phyloP scores from a whole-genome alignment of 768 basidiomycete species.

The Pholiota microspora region DNA sequence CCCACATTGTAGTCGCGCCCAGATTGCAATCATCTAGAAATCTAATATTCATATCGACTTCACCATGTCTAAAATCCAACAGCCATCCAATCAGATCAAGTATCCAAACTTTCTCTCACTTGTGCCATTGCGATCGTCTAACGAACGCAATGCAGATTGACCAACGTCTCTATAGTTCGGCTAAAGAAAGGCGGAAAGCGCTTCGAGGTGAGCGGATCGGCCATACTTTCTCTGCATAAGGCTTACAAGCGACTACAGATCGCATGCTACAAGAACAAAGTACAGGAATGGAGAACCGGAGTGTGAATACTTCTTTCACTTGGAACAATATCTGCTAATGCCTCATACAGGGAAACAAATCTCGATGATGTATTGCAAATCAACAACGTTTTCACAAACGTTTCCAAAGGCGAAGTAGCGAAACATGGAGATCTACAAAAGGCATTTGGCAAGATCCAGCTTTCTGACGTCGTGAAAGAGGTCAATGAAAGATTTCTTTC shows the following conservation, averaged over 20 bases:
- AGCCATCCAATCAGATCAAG: conserved; percentile 92
- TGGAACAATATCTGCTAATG: not conserved
- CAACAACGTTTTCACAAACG: conserved; percentile 92
- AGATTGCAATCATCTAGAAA: not conserved
- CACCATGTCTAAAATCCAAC: conserved; percentile 60
- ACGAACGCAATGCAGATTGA: conserved; percentile 55
- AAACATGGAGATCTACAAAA: conserved; percentile 89
- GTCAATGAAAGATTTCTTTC: conserved; percentile 30
- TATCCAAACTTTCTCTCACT: conserved; percentile 22
- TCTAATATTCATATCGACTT: not conserved
- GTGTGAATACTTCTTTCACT: conserved; percentile 53
- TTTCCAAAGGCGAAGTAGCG: conserved; percentile 94
- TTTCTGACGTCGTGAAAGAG: conserved; percentile 77
- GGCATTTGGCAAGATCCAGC: conserved; percentile 78
- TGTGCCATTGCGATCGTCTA: conserved; percentile 1
- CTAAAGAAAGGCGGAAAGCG: conserved; percentile 97
- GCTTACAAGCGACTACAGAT: conserved; percentile 46
- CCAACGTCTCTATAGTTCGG: conserved; percentile 95
- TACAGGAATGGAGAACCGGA: conserved; percentile 92
- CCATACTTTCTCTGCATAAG: not conserved
- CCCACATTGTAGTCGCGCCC: not conserved
- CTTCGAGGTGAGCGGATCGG: conserved; percentile 67
- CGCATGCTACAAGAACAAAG: conserved; percentile 99
- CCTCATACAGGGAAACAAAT: conserved; percentile 72
- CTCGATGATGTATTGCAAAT: conserved; percentile 96